Evolutionary conservation across 2,329 filamentous ascomycete species (phyloP), one percentile per base, ranked within the genome.

Genomic region (Coniochaeta pulveracea): DNA sequence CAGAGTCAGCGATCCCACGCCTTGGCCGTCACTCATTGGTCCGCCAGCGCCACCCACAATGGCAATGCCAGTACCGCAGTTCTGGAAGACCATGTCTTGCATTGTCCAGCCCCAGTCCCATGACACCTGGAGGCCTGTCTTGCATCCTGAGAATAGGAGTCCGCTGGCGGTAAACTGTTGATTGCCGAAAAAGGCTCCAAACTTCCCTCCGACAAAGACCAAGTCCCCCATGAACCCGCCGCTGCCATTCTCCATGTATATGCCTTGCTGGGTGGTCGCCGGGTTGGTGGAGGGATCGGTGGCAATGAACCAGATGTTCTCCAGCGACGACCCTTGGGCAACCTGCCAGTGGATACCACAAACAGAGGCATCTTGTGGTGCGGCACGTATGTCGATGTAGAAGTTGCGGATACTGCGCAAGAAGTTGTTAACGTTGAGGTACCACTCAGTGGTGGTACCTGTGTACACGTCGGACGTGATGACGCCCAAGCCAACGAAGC

Each of bases 401-500:
- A 84, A 62, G 46, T 84, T 83, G 7, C 75, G 63, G 37, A 82
- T 65, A 42, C 76, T 70, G 27, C 76, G 63, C 47, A 65, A 76
- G 52, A 83, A 83, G 8, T 78, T 69, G 43, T 72, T 76, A 22
- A 66, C 72, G 40, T 58, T 60, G 40, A 53, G 47, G 37, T 15
- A 34, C 33, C 33, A 34, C 12, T 26, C 18, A 4, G 10, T 9
- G 16, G 17, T 25, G 6, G 26, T 10, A 10, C 17, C n/a, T 24
- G 15, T 24, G 12, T 29, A 27, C 8, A 19, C 29, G 14, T 33
- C 33, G 7, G 28, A 26, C 1, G 29, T 25, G 5, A 39, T 30
- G 24, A 36, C 18, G 10, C 19, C 30, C 14, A 23, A 9, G 17
- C 61, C 61, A 37, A 63, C 11, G 11, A 31, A 35, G 27, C 19